Conservation (phyloP, 73 alveolate genomes). For the Tetrahymena elliotti region DNA sequence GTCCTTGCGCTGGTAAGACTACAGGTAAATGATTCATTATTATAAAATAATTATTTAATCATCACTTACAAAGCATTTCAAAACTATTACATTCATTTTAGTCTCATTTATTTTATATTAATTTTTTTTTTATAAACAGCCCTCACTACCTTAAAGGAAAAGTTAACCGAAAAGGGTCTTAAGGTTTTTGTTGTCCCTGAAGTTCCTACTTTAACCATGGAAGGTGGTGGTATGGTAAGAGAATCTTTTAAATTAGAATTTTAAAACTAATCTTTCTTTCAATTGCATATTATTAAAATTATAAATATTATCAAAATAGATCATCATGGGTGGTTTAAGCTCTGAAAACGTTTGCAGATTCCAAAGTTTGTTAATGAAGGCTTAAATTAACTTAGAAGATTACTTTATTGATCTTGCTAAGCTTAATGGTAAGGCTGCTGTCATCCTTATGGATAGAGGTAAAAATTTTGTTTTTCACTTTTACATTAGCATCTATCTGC, state of each 20-base stretch:
- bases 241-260: constrained; percentile 11
- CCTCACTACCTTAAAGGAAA: constrained; percentile 37
- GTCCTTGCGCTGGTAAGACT: constrained; percentile 85
- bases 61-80: background rate
- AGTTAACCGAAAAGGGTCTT: constrained; percentile 50
- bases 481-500: too few species aligned
- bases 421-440: constrained; percentile 19
- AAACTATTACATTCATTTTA: too few species aligned
- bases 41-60: background rate
- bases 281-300: background rate
- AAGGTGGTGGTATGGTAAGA: constrained; percentile 70
- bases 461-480: background rate
- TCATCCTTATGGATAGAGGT: constrained; percentile 52
- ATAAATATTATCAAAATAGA: background rate
- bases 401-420: constrained; percentile 47
- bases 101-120: background rate
- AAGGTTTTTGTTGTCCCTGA: constrained; percentile 64
- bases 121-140: background rate
- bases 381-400: constrained; percentile 51
- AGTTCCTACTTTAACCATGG: constrained; percentile 62
- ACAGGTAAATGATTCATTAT: constrained; percentile 27
- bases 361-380: constrained; percentile 37
- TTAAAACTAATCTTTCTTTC: constrained; percentile 17
- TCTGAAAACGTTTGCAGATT: constrained; percentile 25
- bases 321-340: constrained; percentile 25